Evolutionary conservation across 306 rosid genomes (phyloP).

Genomic region (Myrica gale): DNA sequence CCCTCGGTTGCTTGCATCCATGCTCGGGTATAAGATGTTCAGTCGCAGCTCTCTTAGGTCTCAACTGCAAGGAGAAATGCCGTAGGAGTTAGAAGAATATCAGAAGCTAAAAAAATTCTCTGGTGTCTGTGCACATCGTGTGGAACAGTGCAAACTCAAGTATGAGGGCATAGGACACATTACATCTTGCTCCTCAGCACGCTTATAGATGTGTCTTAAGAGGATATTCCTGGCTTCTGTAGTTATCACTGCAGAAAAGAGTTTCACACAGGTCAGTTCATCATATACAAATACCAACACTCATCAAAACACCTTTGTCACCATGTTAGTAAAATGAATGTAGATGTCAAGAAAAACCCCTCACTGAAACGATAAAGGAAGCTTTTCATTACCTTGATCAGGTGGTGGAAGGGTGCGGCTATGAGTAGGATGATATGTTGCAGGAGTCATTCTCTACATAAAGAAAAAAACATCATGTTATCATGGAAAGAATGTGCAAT

Average conservation of each 20-base stretch:
- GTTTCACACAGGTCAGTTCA: slow-evolving; percentile 29
- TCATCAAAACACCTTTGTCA: not conserved
- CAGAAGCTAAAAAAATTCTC: not conserved
- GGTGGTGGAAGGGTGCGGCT: slow-evolving; percentile 74
- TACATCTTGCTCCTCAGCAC: slow-evolving; percentile 50
- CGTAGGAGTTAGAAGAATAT: slow-evolving; percentile 20
- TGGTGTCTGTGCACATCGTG: not conserved
- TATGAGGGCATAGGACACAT: not conserved
- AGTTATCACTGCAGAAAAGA: slow-evolving; percentile 61
- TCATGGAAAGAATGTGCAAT: slow-evolving; percentile 4
- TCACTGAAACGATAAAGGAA: not conserved
- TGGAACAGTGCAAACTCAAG: not conserved
- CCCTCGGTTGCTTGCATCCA: slow-evolving; percentile 70
- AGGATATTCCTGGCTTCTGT: slow-evolving; percentile 76
- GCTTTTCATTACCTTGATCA: slow-evolving; percentile 66
- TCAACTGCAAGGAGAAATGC: slow-evolving; percentile 55
- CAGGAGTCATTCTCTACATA: slow-evolving; percentile 64
- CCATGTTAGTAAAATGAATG: not conserved
- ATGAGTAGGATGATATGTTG: slow-evolving; percentile 87
- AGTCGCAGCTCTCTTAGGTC: slow-evolving; percentile 74
- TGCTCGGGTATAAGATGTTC: slow-evolving; percentile 64
- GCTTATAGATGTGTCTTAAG: slow-evolving; percentile 78
- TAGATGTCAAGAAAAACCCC: not conserved
- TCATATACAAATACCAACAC: not conserved
- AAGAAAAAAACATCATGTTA: slow-evolving; percentile 16